Conservation (phyloP, 805 yeast genomes). For the Debaryomyces tyrocola region DNA sequence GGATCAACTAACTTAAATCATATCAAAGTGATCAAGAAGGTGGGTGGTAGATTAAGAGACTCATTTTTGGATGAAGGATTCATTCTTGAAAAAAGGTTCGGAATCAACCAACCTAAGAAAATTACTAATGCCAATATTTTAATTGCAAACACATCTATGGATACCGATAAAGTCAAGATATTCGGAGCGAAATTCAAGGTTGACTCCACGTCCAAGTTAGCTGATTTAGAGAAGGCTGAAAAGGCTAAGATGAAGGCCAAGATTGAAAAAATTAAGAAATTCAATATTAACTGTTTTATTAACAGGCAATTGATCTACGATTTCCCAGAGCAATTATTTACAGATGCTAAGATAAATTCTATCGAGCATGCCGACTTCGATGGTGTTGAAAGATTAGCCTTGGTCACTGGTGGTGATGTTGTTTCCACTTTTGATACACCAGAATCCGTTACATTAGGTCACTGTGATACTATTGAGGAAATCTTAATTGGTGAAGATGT, state of each 20-base stretch:
- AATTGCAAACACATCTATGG: slow-evolving; percentile 94
- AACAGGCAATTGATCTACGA: slow-evolving; percentile 96
- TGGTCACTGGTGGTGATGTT: slow-evolving; percentile 98
- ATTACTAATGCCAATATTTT: slow-evolving; percentile 81
- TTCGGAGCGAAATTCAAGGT: slow-evolving; percentile 98
- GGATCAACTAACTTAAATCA: slow-evolving; percentile 88
- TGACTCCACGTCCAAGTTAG: slow-evolving; percentile 90
- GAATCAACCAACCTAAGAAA: slow-evolving; percentile 89
- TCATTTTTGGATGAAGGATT: slow-evolving; percentile 96
- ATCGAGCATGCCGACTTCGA: slow-evolving; percentile 98
- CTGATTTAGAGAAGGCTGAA: slow-evolving; percentile 92
- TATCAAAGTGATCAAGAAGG: slow-evolving; percentile 89
- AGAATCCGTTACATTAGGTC: slow-evolving; percentile 79
- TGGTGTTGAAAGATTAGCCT: slow-evolving; percentile 93
- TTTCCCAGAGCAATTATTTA: slow-evolving; percentile 94
- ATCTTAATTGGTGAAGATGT: slow-evolving; percentile 89
- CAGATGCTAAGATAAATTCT: slow-evolving; percentile 84
- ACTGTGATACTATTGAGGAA: slow-evolving; percentile 89
- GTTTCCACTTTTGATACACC: slow-evolving; percentile 95
- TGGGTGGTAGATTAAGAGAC: slow-evolving; percentile 89
- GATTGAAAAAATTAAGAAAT: slow-evolving; percentile 84
- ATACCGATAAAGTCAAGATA: slow-evolving; percentile 95
- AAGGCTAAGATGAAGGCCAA: slow-evolving; percentile 88
- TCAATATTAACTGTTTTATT: slow-evolving; percentile 85
- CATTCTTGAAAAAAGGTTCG: slow-evolving; percentile 86